Conservation (phyloP, 139 green algal species). For the Edaphochlamys debaryana region DNA sequence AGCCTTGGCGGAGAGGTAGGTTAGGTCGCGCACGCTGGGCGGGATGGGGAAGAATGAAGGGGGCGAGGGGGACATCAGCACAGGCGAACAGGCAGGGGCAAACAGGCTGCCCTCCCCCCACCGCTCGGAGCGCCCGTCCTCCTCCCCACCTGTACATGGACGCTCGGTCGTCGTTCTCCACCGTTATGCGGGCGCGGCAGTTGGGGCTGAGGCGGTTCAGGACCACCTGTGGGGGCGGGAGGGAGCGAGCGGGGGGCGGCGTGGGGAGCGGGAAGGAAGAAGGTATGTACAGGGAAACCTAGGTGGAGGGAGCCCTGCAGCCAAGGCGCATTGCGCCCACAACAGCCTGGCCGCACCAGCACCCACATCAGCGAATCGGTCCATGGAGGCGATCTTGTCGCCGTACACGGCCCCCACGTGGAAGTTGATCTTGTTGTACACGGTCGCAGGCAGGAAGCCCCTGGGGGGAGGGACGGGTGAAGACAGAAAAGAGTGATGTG, state of each 20-base stretch:
- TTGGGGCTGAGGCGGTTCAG: constrained; percentile 54
- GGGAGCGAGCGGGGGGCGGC: no score
- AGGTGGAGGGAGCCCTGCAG: no score
- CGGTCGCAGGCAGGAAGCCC: constrained; percentile 56
- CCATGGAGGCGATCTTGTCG: constrained; percentile 68
- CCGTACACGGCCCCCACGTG: constrained; percentile 71
- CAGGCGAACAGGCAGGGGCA: no score
- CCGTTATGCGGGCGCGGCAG: constrained; percentile 66
- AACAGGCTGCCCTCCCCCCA: no score
- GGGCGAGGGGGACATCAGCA: no score
- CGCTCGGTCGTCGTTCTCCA: constrained; percentile 79
- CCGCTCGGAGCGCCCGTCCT: no score
- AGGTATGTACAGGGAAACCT: no score
- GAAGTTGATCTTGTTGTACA: constrained; percentile 86
- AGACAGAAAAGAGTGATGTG: no score
- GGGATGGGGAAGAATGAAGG: no score
- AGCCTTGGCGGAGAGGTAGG: constrained; percentile 47
- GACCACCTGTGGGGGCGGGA: constrained; percentile 30
- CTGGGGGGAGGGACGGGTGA: not conserved
- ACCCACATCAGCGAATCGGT: constrained; percentile 63
- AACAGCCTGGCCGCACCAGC: no score
- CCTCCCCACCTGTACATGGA: constrained; percentile 61
- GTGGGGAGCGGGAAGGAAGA: not conserved
- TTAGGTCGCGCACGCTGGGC: constrained; percentile 65
- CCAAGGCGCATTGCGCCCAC: no score